Base-by-base conservation (phyloP, 2,329 filamentous ascomycete genomes). In the Colletotrichum sp. region DNA sequence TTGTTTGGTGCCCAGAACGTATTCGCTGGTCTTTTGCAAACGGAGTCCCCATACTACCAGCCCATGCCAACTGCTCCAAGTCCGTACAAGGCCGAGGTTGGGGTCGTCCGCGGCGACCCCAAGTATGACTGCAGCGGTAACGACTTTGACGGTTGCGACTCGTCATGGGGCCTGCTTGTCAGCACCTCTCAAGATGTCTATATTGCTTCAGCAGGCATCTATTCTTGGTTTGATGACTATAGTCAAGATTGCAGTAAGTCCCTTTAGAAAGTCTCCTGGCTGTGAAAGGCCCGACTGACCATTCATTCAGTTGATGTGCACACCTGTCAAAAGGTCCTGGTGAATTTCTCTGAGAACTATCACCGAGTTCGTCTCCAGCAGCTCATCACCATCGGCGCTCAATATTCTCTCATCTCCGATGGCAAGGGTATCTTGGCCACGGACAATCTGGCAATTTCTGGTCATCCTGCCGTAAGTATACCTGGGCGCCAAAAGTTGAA, bases 11-110 rank as follows among this genome's bases (percentile, higher is more conserved):
- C 89, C 1, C 83, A 85, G 72, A 87, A 89, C 79, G 80, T 90
- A 78, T 90, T 87, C 79, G 90, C 93, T 85, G 89, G 88, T 18
- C 84, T 92, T 66, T 91, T 95, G 75, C 93, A 95, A 81, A 91
- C 91, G 1, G 94, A 95, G 82, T 94, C 92, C 3, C 91, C 93
- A 13, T 91, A 89, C 84, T 93, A 90, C 85, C 81, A 84, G 68
- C 79, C 80, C 88, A 93, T 65, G 4, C 78, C 78, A 4, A 60
- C 16, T 18, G 76, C 78, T 15, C 78, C 77, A 7, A 79, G 67
- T 28, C 80, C 78, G 3, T 81, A 80, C 39, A n/a, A 39, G 3
- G 49, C 67, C 16, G 24, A 21, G 0, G 59, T 78, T 1, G 79
- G 77, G 4, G 6, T 34, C 9, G 72, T 79, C 2, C 8, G 18